Evolutionary conservation across 768 basidiomycete species (phyloP), one percentile per base, ranked within the genome.

Genomic region (Xerocomellus amylosporus): DNA sequence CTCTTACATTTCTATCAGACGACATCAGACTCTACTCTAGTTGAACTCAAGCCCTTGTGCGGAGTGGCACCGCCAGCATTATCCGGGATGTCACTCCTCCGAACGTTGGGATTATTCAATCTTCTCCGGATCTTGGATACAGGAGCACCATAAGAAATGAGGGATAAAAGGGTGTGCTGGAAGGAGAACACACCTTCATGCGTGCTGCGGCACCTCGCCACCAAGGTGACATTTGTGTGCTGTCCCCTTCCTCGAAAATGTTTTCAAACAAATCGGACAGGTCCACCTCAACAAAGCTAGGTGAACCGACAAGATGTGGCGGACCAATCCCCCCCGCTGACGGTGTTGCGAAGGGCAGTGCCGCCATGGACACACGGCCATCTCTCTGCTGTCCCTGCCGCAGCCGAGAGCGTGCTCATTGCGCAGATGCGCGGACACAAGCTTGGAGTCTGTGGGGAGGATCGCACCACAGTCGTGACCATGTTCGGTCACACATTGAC

Each of bases 211-310:
- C 37, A 38, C 8, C 37, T 38, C 8, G 17, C 17, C 17, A n/a
- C 4, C n/a, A 13, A 4, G 8, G 8, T 31, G 24, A n/a, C 54
- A 56, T 1, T 15, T 8, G 17, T 57, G 56, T 12, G n/a, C n/a
- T n/a, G 38, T 56, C 22, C 43, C n/a, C 38, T 8, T 49, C 13
- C 56, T 36, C 26, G 56, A 14, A 26, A 57, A 56, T 5, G 31
- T 45, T 20, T 6, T 48, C 1, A 12, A 30, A 9, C 56, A 57
- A 4, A 22, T 24, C 15, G 56, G 56, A n/a, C 56, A 57, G 4
- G 20, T 55, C 56, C 56, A 57, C 43, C 20, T 49, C 24, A 57
- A 28, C 9, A 57, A 17, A 3, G 19, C 7, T 2, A 49, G 12
- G 9, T 57, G 56, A 2, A 45, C 20, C 1, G 53, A 45, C 19